Percentiles rank a stretch among this genome's conserved stretches.
phyloP scores from a whole-genome alignment of 2,329 filamentous ascomycete genomes.

The Sordariomycetes sp. region DNA sequence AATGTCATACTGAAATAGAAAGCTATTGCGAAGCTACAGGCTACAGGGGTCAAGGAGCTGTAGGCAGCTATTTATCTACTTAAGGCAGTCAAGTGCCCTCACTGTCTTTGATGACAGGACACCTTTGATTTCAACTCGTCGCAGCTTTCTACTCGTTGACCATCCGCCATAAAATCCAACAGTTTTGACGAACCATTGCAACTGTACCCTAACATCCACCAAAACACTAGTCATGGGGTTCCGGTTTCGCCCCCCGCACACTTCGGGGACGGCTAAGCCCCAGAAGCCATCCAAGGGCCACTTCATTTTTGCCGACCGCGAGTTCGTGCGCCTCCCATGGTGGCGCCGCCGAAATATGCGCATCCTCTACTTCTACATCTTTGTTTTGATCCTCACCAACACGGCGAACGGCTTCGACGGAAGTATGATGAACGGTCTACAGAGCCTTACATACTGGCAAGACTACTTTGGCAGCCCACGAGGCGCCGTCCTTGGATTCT shows the following conservation, averaged over 20 bases:
- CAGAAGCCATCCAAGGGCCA: constrained; percentile 7
- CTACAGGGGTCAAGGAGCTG: too few species aligned
- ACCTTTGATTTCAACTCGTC: too few species aligned
- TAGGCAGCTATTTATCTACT: too few species aligned
- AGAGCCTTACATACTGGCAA: constrained; percentile 23
- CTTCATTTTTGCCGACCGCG: constrained; percentile 11
- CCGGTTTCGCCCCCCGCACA: background rate
- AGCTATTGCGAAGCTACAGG: too few species aligned
- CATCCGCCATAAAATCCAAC: too few species aligned
- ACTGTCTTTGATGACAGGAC: too few species aligned
- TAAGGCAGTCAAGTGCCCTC: too few species aligned
- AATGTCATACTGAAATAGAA: too few species aligned
- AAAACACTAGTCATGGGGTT: background rate
- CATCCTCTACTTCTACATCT: constrained; percentile 15
- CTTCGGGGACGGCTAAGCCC: constrained; percentile 2
- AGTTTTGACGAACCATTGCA: too few species aligned
- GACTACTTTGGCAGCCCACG: constrained; percentile 20
- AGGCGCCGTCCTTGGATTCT: constrained; percentile 15
- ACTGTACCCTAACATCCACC: too few species aligned
- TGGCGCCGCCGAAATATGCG: constrained; percentile 15
- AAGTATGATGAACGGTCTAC: constrained; percentile 24
- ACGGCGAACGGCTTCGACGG: constrained; percentile 21
- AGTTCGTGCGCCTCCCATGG: constrained; percentile 15
- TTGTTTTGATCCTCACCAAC: constrained; percentile 15
- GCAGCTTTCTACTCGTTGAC: too few species aligned